Conservation (phyloP, 2,329 filamentous ascomycete genomes). For the Hymenoscyphus repandus region DNA sequence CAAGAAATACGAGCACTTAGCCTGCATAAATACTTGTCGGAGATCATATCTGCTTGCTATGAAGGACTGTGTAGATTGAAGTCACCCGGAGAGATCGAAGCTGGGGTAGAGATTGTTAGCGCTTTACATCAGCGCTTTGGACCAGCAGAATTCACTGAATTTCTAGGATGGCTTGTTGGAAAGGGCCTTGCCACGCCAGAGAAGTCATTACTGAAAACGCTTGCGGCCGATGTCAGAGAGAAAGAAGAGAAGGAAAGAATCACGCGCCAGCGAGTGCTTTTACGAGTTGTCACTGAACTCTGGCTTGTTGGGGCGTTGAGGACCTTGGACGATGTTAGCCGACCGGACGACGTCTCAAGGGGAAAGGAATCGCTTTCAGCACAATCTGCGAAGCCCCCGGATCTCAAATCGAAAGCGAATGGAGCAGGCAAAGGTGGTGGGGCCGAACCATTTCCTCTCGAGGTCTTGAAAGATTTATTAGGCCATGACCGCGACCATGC, state of each 20-base stretch:
- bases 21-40: conserved; percentile 92
- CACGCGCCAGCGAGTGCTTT: conserved; percentile 74
- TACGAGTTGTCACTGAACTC: conserved; percentile 88
- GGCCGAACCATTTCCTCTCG: conserved; percentile 88
- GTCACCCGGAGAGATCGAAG: conserved; percentile 82
- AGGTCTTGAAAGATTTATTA: conserved; percentile 95
- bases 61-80: conserved; percentile 92
- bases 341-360: conserved; percentile 55
- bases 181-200: conserved; percentile 89
- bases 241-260: conserved; percentile 94
- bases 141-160: conserved; percentile 81
- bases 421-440: conserved; percentile 57
- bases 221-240: conserved; percentile 78
- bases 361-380: conserved; percentile 40
- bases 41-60: conserved; percentile 93
- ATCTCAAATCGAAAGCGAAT: conserved; percentile 49
- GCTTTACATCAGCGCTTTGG: conserved; percentile 96
- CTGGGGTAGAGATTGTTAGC: conserved; percentile 87
- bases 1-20: conserved; percentile 87
- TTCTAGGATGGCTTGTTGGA: conserved; percentile 86
- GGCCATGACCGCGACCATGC: conserved; percentile 89
- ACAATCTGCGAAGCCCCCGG: conserved; percentile 56
- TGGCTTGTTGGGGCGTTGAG: conserved; percentile 89
- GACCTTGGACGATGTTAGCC: conserved; percentile 65
- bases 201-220: conserved; percentile 71